Evolutionary conservation across 768 basidiomycete species (phyloP).

Genomic region (Auricularia heimuer): DNA sequence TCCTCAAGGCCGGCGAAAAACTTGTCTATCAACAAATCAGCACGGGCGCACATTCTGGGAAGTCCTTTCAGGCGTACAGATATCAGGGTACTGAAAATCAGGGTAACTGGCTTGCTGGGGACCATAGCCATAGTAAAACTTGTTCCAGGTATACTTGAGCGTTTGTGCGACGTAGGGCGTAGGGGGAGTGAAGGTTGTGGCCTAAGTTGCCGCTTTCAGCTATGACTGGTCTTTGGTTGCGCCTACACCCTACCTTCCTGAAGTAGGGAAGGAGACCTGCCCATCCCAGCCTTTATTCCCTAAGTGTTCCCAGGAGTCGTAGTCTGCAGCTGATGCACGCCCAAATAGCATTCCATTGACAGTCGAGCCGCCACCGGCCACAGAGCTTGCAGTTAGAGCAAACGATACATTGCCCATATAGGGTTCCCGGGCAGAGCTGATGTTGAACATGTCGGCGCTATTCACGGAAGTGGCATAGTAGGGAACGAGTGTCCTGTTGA

Average conservation of each 20-base stretch:
- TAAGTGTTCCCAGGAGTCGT: slow-evolving; percentile 16
- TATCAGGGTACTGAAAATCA: background rate
- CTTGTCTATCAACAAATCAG: background rate
- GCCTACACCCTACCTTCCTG: slow-evolving; percentile 9
- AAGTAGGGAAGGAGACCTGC: slow-evolving; percentile 20
- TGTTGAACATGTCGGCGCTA: too few relatives aligned
- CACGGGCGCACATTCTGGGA: background rate
- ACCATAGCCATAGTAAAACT: background rate
- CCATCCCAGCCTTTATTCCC: slow-evolving; percentile 23
- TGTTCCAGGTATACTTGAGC: background rate
- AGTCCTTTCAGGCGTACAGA: background rate
- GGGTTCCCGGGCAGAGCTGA: background rate
- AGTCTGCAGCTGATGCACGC: slow-evolving; percentile 8
- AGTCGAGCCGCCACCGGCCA: background rate
- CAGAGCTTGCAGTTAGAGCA: background rate
- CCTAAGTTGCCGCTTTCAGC: background rate
- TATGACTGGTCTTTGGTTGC: background rate
- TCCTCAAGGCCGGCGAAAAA: background rate
- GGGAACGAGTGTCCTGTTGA: too few relatives aligned
- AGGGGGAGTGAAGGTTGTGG: background rate
- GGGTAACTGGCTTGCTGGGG: background rate
- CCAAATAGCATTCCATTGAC: slow-evolving; percentile 5
- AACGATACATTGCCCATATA: background rate
- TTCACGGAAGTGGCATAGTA: too few relatives aligned
- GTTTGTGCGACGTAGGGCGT: background rate